Conservation (phyloP, 495 filamentous ascomycete species). For the Tirmania nivea region DNA sequence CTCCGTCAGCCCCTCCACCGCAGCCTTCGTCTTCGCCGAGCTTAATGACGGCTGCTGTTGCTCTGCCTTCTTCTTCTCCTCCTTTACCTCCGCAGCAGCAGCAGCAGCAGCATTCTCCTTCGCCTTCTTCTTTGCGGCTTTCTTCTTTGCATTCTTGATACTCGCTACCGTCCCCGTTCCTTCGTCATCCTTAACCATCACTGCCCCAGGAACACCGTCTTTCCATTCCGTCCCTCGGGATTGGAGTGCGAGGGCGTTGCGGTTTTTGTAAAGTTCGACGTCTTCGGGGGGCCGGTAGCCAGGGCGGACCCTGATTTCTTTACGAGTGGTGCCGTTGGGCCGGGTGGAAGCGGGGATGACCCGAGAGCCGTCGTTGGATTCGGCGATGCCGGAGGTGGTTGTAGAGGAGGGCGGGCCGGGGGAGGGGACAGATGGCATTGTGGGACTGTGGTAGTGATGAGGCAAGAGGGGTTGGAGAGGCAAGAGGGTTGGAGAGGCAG, state of each 20-base stretch:
- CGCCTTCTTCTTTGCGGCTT: conserved; percentile 73
- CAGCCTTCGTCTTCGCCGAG: conserved; percentile 1
- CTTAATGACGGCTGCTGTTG: conserved; percentile 11
- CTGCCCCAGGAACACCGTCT: conserved; percentile 62
- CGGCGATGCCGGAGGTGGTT: conserved; percentile 56
- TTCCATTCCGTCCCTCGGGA: conserved; percentile 35
- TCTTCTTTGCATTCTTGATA: conserved; percentile 75
- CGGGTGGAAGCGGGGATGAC: conserved; percentile 73
- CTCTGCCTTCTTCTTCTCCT: conserved; percentile 21
- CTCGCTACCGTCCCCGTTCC: conserved; percentile 28
- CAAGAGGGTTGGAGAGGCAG: not conserved
- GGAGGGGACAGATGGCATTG: conserved; percentile 5
- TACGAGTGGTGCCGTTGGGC: conserved; percentile 68
- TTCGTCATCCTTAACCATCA: conserved; percentile 32
- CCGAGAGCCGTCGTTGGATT: conserved; percentile 53
- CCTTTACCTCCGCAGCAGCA: conserved; percentile 19
- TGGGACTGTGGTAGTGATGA: not conserved
- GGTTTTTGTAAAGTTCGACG: conserved; percentile 88
- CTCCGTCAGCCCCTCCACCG: conserved; percentile 31
- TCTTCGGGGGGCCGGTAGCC: conserved; percentile 93
- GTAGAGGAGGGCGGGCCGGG: conserved; percentile 21
- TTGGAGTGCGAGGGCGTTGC: conserved; percentile 67
- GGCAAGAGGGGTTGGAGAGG: not conserved
- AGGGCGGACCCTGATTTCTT: conserved; percentile 78
- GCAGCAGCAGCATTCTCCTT: conserved; percentile 28